A percentile compares a stretch with the other conserved stretches of the same genome.
Evolutionary conservation across 192 early-diverging fungal species (phyloP).

Genomic region (Coemansia pectinata): DNA sequence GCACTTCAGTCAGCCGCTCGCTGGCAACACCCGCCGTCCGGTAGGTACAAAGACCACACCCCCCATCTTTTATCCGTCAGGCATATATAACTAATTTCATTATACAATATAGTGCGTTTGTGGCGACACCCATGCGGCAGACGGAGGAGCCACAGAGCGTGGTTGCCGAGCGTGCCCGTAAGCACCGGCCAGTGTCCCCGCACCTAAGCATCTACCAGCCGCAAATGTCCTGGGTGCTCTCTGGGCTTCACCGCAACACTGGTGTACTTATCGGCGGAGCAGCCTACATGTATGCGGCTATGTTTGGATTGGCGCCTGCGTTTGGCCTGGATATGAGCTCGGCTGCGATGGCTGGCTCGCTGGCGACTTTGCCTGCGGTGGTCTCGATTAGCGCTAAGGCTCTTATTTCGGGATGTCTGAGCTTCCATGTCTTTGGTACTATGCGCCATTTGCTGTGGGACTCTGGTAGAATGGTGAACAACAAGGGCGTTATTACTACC

Average conservation of each 20-base stretch:
- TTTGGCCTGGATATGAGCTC: conserved; percentile 66
- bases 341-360: conserved; percentile 63
- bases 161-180: conserved; percentile 51
- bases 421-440: conserved; percentile 85
- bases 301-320: conserved; percentile 66
- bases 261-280: conserved; percentile 69
- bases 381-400: conserved; percentile 73
- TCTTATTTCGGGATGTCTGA: conserved; percentile 67
- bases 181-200: conserved; percentile 78
- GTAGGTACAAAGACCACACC: conserved; percentile 15
- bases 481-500: conserved; percentile 79
- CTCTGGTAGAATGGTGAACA: conserved; percentile 63
- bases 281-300: conserved; percentile 68
- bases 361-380: conserved; percentile 67
- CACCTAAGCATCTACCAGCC: conserved; percentile 89
- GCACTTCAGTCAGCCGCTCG: conserved; percentile 19
- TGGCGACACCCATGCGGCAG: conserved; percentile 38
- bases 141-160: conserved; percentile 36
- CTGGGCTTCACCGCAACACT: conserved; percentile 71
- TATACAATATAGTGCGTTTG: conserved; percentile 37
- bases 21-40: conserved; percentile 22
- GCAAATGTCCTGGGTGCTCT: conserved; percentile 83
- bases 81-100: background rate
- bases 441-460: conserved; percentile 95
- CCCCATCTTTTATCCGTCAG: background rate